A percentile compares a stretch with the other conserved stretches of the same genome.
phyloP scores from a whole-genome alignment of 2,329 filamentous ascomycete genomes.

The Lasiodiplodia sp. region DNA sequence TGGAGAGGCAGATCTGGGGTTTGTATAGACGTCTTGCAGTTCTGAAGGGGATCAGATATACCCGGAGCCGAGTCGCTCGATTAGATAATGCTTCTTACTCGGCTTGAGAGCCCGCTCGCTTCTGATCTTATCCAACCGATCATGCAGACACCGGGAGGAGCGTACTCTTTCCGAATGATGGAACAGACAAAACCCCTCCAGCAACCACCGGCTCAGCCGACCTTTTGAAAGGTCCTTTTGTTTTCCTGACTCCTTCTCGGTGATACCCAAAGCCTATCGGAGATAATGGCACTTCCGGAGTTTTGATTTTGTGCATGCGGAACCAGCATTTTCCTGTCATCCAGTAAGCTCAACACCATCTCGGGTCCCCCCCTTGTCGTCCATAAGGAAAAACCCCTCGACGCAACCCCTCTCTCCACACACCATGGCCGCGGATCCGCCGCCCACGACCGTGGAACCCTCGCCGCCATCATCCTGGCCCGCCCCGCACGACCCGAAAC shows the following conservation, averaged over 20 bases:
- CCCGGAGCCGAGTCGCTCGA: not conserved
- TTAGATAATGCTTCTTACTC: not conserved
- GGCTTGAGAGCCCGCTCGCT: not conserved
- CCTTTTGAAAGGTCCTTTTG: not conserved
- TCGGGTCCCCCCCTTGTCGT: not conserved
- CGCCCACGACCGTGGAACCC: not conserved
- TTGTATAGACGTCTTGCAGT: not conserved
- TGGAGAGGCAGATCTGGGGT: not conserved
- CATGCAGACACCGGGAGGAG: conserved; percentile 16
- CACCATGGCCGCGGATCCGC: not conserved
- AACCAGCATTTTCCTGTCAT: not conserved
- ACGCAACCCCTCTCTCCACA: not conserved
- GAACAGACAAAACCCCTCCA: not conserved
- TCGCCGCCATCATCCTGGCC: not conserved
- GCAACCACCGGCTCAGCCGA: not conserved
- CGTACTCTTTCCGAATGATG: conserved; percentile 7
- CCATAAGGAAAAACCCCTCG: not conserved
- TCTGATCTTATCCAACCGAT: conserved; percentile 21
- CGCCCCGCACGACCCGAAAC: conserved; percentile 15
- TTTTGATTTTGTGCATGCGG: not conserved
- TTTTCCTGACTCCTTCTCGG: not conserved
- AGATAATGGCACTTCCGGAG: not conserved
- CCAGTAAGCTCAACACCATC: not conserved
- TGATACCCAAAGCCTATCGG: conserved; percentile 2
- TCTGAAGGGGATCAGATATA: not conserved